Conservation (phyloP, 768 basidiomycete species). For the Pleurotus giganteus region DNA sequence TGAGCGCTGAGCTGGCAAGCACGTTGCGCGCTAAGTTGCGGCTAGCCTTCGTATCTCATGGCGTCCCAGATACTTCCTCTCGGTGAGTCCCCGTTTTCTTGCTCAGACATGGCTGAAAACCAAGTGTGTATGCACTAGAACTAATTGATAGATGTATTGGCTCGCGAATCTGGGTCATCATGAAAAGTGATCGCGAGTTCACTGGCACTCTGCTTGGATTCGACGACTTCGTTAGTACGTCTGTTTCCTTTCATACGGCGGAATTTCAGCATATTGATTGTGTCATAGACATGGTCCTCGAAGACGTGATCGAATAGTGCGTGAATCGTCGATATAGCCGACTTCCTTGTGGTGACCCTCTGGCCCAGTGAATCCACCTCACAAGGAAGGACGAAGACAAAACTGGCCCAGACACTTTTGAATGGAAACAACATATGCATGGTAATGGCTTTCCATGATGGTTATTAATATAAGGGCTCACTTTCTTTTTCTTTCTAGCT, state of each 20-base stretch:
- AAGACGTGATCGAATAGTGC: constrained; percentile 96
- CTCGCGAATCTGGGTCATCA: constrained; percentile 95
- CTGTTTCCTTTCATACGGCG: neutral
- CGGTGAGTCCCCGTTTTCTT: constrained; percentile 40
- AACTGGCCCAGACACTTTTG: constrained; percentile 82
- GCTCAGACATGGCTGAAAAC: neutral
- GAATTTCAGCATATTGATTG: neutral
- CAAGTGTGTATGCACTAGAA: constrained; percentile 44
- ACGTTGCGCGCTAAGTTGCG: neutral
- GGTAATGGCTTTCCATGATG: constrained; percentile 40
- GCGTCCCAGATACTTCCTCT: constrained; percentile 94
- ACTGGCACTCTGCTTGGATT: constrained; percentile 93
- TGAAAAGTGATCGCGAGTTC: constrained; percentile 98
- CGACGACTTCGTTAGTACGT: constrained; percentile 99
- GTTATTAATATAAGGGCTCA: neutral
- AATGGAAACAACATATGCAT: constrained; percentile 98
- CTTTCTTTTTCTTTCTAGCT: constrained; percentile 43
- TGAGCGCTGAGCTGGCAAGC: constrained; percentile 18
- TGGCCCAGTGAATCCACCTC: constrained; percentile 76
- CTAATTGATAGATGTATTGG: constrained; percentile 98
- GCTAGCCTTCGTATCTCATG: constrained; percentile 41
- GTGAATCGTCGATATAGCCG: constrained; percentile 24
- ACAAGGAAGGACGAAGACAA: constrained; percentile 75
- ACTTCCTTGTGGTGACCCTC: neutral
- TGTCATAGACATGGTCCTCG: constrained; percentile 81